phyloP scores from a whole-genome alignment of 2,329 filamentous ascomycete genomes.

The Arachnomyces sp. region DNA sequence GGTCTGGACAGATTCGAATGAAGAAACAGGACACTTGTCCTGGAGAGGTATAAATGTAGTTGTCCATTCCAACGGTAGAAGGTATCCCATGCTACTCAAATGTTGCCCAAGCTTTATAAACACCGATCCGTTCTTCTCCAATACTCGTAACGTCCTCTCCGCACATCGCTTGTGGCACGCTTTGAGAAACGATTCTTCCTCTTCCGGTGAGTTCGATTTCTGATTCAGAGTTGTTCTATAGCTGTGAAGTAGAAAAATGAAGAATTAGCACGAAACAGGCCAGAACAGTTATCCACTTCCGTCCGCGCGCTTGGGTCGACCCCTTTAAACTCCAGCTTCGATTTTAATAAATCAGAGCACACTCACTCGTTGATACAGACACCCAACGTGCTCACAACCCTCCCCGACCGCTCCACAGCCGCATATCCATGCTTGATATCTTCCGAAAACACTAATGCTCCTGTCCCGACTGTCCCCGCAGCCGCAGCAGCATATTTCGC shows the following conservation, averaged over 20 bases:
- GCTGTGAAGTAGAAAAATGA: slow-evolving; percentile 40
- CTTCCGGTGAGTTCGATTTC: slow-evolving; percentile 52
- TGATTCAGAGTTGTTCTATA: slow-evolving; percentile 81
- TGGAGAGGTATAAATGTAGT: slow-evolving; percentile 92
- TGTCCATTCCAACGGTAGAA: slow-evolving; percentile 87
- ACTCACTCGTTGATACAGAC: slow-evolving; percentile 84
- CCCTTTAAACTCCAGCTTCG: background rate
- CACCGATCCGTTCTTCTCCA: slow-evolving; percentile 95
- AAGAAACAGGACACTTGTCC: slow-evolving; percentile 90
- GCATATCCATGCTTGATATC: slow-evolving; percentile 71
- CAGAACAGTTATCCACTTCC: no score
- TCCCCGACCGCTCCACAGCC: slow-evolving; percentile 66
- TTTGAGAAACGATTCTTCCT: slow-evolving; percentile 62
- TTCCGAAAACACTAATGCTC: slow-evolving; percentile 46
- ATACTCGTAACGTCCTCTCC: slow-evolving; percentile 70
- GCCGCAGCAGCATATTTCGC: slow-evolving; percentile 26
- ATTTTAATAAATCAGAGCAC: slow-evolving; percentile 3
- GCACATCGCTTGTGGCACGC: slow-evolving; percentile 91
- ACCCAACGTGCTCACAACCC: slow-evolving; percentile 66
- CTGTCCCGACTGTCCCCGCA: slow-evolving; percentile 32
- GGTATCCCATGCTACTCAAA: slow-evolving; percentile 90
- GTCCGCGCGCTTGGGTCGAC: background rate
- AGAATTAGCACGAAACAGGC: background rate
- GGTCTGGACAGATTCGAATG: slow-evolving; percentile 72
- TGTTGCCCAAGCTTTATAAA: slow-evolving; percentile 98